Base-by-base conservation (phyloP, 2,329 filamentous ascomycete genomes). In the Helotiales sp. region DNA sequence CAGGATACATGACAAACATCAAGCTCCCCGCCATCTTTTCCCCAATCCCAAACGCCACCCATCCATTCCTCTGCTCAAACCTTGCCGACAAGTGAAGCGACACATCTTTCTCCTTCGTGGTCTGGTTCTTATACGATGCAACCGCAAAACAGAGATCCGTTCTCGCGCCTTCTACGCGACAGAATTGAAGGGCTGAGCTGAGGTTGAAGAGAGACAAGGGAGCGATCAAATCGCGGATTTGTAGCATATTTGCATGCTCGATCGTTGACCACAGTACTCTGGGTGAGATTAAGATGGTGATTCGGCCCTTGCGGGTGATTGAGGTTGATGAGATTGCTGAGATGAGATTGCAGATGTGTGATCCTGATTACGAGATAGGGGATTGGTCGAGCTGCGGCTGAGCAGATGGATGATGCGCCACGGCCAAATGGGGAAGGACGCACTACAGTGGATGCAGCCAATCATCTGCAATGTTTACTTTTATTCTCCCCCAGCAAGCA, bases 1-100 rank as follows among this genome's bases (percentile, higher is more conserved):
- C 67, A 47, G 68, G 68, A 49, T 65, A 70, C 59, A 70, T 58
- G 6, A 67, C 55, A 52, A 70, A 63, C 65, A 70, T 70, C 49
- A 67, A 30, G 4, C 59, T 59, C 10, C 59, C 62, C 22, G 52
- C 32, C 68, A 70, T 70, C 30, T 58, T 20, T 11, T 49, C 37
- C 10, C 68, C 68, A 17, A 70, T 40, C 4, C 65, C 68, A 30
- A 70, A 52, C 13, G 62, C 65, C 3, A 63, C 65, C 68, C 68
- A 70, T 61, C 68, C 68, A 40, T 37, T 65, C 43, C 59, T 28
- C 13, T 32, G 47, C n/a, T 49, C 65, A 6, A 70, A 65, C 5
- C 60, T 26, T 7, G 52, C 65, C 1, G 68, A 67, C 11, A 70
- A 37, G 24, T 70, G 68, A 40, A 70, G 57, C 15, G 54, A 55